Percentiles rank a stretch among this genome's conserved stretches.
phyloP scores from a whole-genome alignment of 2,329 filamentous ascomycete genomes.

The Chaetomium globosum region DNA sequence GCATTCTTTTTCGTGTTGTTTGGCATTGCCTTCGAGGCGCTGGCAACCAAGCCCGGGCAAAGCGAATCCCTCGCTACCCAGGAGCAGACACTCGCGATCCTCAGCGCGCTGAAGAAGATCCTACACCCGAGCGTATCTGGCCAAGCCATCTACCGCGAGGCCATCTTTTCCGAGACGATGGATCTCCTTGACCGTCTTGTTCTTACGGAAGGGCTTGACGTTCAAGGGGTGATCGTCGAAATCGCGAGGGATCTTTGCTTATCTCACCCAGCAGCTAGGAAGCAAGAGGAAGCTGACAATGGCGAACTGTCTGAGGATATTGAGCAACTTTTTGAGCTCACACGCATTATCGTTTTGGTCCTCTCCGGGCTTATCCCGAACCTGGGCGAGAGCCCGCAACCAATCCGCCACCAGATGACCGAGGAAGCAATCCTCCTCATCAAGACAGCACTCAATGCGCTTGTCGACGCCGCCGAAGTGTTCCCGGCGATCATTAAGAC shows the following conservation, averaged over 20 bases:
- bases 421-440: conserved; percentile 85
- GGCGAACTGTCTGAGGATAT: conserved; percentile 92
- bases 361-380: conserved; percentile 86
- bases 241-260: conserved; percentile 89
- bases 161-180: conserved; percentile 96
- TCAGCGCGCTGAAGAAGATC: conserved; percentile 92
- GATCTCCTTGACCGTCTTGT: conserved; percentile 91
- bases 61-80: conserved; percentile 68
- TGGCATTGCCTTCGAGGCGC: conserved; percentile 91
- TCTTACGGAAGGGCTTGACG: conserved; percentile 83
- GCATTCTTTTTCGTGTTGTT: conserved; percentile 99
- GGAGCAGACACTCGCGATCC: conserved; percentile 78
- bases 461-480: conserved; percentile 92
- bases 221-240: conserved; percentile 90
- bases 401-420: conserved; percentile 74
- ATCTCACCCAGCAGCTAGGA: conserved; percentile 84
- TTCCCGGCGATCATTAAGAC: conserved; percentile 97
- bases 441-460: conserved; percentile 76
- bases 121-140: conserved; percentile 91
- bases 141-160: conserved; percentile 93
- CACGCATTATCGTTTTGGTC: conserved; percentile 91
- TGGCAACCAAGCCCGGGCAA: conserved; percentile 75
- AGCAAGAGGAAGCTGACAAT: conserved; percentile 65
- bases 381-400: conserved; percentile 66
- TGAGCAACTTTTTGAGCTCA: conserved; percentile 95